Conservation (phyloP, 192 early-diverging fungal species). For the Phlyctochytrium planicorne region DNA sequence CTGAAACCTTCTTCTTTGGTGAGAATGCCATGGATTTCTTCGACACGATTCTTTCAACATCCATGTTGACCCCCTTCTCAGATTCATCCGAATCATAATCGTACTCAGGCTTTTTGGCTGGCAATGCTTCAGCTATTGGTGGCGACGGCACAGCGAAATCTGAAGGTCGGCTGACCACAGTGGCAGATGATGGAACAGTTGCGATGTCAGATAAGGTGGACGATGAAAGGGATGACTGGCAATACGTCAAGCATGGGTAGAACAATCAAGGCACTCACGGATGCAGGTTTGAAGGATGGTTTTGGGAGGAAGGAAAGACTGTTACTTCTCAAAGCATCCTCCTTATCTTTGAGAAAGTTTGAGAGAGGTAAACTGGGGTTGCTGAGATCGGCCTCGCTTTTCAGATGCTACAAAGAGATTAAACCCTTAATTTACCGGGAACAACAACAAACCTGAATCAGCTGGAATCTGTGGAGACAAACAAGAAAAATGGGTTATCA, state of each 20-base stretch:
- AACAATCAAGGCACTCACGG: no score
- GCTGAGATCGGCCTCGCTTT: constrained; percentile 23
- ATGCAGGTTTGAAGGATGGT: constrained; percentile 8
- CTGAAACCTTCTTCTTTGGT: constrained; percentile 9
- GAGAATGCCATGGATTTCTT: no score
- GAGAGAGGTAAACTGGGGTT: constrained; percentile 10
- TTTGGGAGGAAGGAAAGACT: constrained; percentile 26
- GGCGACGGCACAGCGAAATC: not conserved
- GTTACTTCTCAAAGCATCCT: constrained; percentile 25
- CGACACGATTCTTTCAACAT: no score
- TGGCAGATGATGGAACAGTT: no score
- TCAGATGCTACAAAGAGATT: constrained; percentile 20
- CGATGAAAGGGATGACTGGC: not conserved
- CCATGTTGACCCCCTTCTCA: no score
- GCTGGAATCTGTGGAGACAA: constrained; percentile 54
- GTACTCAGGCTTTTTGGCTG: not conserved
- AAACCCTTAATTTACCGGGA: not conserved
- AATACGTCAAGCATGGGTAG: not conserved
- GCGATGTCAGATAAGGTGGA: no score
- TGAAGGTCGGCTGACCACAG: not conserved
- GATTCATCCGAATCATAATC: not conserved
- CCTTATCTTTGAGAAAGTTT: constrained; percentile 14
- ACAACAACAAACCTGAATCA: constrained; percentile 40
- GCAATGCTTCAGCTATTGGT: not conserved
- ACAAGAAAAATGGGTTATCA: not conserved